Evolutionary conservation across 208 protist genomes (phyloP).

Genomic region (Wallacemonas sp.): DNA sequence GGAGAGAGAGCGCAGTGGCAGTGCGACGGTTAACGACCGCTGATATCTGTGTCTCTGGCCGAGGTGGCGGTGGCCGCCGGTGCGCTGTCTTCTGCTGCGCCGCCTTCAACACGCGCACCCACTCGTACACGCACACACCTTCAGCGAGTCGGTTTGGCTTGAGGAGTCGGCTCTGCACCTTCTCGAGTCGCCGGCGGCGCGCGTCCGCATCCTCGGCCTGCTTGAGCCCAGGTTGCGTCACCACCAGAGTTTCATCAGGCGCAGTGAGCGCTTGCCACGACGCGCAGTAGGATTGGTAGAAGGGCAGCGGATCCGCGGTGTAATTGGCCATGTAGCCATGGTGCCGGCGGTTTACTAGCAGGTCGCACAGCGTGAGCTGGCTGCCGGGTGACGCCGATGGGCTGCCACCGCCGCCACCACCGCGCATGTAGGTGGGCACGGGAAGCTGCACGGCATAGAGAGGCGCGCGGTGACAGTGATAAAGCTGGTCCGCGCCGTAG

Average conservation of each 20-base stretch:
- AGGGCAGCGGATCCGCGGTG: constrained; percentile 1
- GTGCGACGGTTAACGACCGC: background rate
- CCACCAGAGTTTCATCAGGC: background rate
- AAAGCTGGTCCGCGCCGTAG: constrained; percentile 20
- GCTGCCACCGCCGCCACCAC: background rate
- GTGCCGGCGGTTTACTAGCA: background rate
- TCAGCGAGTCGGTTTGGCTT: constrained; percentile 11
- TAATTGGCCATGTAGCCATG: constrained; percentile 2
- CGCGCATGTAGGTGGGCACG: constrained; percentile 21
- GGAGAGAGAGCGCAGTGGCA: background rate
- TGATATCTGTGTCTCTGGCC: background rate
- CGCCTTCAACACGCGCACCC: constrained; percentile 21
- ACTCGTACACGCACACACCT: constrained; percentile 24
- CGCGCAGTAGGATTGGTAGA: constrained; percentile 16
- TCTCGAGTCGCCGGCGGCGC: background rate
- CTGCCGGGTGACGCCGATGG: background rate
- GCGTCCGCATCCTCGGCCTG: constrained; percentile 5
- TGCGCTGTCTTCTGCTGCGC: constrained; percentile 17
- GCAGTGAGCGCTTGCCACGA: constrained; percentile 8
- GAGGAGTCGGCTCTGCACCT: background rate
- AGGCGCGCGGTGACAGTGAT: constrained; percentile 33
- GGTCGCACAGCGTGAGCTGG: background rate
- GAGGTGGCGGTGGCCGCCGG: background rate
- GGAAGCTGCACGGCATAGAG: constrained; percentile 21
- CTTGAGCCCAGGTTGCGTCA: background rate